phyloP scores from a whole-genome alignment of 345 rosid species.

The Cardamine occulta region DNA sequence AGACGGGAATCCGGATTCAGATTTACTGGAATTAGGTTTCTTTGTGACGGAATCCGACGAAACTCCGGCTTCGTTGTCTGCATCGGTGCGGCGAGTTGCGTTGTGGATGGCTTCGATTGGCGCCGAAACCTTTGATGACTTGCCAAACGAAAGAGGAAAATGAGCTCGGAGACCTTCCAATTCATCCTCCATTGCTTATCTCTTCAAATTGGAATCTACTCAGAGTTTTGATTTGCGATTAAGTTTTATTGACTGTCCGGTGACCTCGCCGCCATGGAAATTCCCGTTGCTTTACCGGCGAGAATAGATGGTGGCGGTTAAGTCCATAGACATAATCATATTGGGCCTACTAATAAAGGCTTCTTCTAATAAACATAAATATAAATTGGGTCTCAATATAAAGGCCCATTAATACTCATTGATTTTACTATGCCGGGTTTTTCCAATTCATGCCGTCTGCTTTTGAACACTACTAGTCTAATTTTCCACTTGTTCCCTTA shows the following conservation, averaged over 20 bases:
- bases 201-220: not conserved
- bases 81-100: conserved; percentile 69
- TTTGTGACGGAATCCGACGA: conserved; percentile 22
- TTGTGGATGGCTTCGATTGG: conserved; percentile 70
- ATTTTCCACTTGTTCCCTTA: no score
- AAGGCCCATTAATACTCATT: not conserved
- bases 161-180: conserved; percentile 71
- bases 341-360: not conserved
- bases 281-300: conserved; percentile 13
- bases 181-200: conserved; percentile 62
- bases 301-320: conserved; percentile 10
- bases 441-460: not conserved
- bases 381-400: not conserved
- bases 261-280: conserved; percentile 31
- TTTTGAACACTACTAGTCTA: not conserved
- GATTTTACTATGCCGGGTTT: no score
- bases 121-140: conserved; percentile 62
- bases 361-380: not conserved
- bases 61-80: conserved; percentile 26
- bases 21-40: conserved; percentile 13
- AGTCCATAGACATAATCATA: not conserved
- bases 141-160: conserved; percentile 81
- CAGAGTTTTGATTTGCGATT: not conserved
- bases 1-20: conserved; percentile 50
- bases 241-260: not conserved